Evolutionary conservation across 2,329 filamentous ascomycete species (phyloP).

Genomic region (Colletotrichum coccodes): DNA sequence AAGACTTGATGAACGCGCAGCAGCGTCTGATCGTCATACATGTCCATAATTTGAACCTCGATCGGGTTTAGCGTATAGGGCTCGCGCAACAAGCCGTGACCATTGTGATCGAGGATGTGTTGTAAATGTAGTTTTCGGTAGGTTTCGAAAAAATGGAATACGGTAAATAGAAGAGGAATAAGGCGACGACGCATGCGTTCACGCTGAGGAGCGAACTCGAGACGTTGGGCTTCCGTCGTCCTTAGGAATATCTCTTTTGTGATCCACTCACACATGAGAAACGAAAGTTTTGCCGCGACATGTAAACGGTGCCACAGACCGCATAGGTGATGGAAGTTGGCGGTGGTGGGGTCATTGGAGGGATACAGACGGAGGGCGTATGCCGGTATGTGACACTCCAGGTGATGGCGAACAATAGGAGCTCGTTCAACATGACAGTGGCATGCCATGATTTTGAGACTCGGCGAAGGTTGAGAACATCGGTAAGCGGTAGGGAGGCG

Average conservation of each 20-base stretch:
- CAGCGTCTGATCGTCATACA: conserved; percentile 73
- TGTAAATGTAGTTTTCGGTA: conserved; percentile 69
- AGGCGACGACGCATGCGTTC: conserved; percentile 73
- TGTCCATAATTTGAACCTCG: conserved; percentile 68
- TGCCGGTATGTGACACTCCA: conserved; percentile 67
- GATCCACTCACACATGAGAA: conserved; percentile 71
- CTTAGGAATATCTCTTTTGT: conserved; percentile 73
- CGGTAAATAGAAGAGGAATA: conserved; percentile 71
- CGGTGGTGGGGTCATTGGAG: conserved; percentile 53
- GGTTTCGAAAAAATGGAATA: conserved; percentile 76
- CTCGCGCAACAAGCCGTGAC: conserved; percentile 59
- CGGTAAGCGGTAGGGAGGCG: conserved; percentile 67
- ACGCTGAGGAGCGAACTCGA: conserved; percentile 68
- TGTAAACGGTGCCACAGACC: conserved; percentile 74
- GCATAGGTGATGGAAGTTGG: conserved; percentile 70
- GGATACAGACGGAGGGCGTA: conserved; percentile 72
- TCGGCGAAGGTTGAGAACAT: conserved; percentile 67
- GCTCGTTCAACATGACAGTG: conserved; percentile 69
- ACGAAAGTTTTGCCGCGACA: conserved; percentile 70
- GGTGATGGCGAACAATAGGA: conserved; percentile 69
- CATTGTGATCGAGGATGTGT: conserved; percentile 62
- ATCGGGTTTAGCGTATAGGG: conserved; percentile 72
- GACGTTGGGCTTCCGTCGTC: conserved; percentile 62
- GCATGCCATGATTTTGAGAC: conserved; percentile 69
- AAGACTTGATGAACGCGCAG: conserved; percentile 73